These are phyloP conservation scores for Colletotrichum tropicicola DNA, from an alignment of 2,329 filamentous ascomycete genomes.

Conservation along the genomic window DNA sequence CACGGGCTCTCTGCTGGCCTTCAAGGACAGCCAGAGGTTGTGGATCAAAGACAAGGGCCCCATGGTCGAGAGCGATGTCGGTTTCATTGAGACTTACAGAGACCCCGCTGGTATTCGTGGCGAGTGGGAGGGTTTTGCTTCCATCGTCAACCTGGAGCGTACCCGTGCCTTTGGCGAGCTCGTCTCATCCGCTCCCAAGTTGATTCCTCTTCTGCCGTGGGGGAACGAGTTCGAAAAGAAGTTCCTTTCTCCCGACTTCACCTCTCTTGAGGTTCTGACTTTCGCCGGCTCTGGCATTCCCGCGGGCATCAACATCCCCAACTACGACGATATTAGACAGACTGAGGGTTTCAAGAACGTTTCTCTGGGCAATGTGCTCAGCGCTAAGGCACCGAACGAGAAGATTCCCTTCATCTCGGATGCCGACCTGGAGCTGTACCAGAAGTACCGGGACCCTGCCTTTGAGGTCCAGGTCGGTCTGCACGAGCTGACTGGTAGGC, in stretches of 20 bases:
- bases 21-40: constrained; percentile 81
- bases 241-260: constrained; percentile 95
- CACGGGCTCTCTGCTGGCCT: constrained; percentile 77
- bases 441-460: constrained; percentile 83
- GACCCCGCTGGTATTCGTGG: constrained; percentile 83
- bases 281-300: constrained; percentile 75
- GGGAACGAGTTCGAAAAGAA: constrained; percentile 89
- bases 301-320: constrained; percentile 74
- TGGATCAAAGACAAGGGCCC: constrained; percentile 89
- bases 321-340: constrained; percentile 82
- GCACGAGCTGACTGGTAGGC: constrained; percentile 75
- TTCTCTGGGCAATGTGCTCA: constrained; percentile 90
- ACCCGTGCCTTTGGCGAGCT: constrained; percentile 88
- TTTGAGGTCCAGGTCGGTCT: constrained; percentile 97
- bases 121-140: constrained; percentile 88
- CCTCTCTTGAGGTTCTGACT: constrained; percentile 88
- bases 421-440: constrained; percentile 79
- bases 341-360: constrained; percentile 92
- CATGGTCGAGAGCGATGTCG: constrained; percentile 81
- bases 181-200: constrained; percentile 79
- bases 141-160: constrained; percentile 87
- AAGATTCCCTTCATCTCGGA: constrained; percentile 89
- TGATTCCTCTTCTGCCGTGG: constrained; percentile 94
- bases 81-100: constrained; percentile 87
- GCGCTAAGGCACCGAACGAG: constrained; percentile 91